Percentiles rank a stretch among this genome's conserved stretches.
Conservation (phyloP, 2,329 filamentous ascomycete genomes). For the Cercospora sojina region DNA sequence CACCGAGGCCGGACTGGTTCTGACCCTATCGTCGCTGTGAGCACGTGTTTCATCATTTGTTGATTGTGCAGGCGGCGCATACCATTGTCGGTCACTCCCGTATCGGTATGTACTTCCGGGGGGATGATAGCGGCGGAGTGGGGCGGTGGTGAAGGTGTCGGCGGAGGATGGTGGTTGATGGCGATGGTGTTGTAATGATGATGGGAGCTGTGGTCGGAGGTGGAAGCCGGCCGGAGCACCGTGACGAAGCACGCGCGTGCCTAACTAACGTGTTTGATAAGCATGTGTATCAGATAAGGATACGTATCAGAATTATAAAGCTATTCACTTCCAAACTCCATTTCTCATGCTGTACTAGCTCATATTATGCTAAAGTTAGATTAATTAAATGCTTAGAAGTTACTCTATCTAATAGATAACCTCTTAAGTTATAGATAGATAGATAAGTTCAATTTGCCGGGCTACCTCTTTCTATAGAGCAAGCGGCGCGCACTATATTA, state of each 20-base stretch:
- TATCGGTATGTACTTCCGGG: not conserved
- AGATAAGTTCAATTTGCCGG: no score
- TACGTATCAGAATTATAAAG: no score
- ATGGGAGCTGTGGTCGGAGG: slow-evolving; percentile 3
- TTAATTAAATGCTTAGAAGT: not conserved
- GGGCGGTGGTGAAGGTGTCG: not conserved
- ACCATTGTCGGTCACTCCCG: slow-evolving; percentile 19
- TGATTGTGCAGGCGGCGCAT: slow-evolving; percentile 13
- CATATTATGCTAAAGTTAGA: not conserved
- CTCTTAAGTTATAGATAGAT: not conserved
- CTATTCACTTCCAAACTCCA: no score
- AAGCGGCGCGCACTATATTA: no score
- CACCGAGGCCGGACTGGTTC: slow-evolving; percentile 82
- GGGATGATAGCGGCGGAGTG: not conserved
- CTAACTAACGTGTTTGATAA: not conserved
- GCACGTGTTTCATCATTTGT: slow-evolving; percentile 4
- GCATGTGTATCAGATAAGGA: no score
- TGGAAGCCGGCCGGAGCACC: not conserved
- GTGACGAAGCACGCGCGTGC: slow-evolving; percentile 22
- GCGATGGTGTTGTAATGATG: slow-evolving; percentile 13
- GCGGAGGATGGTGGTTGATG: slow-evolving; percentile 8
- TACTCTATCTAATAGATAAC: not conserved
- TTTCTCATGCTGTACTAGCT: not conserved
- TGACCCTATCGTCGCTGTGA: slow-evolving; percentile 60
- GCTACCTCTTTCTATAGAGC: no score